Conservation (phyloP, 805 yeast species). For the Saccharomycopsis schoenii region DNA sequence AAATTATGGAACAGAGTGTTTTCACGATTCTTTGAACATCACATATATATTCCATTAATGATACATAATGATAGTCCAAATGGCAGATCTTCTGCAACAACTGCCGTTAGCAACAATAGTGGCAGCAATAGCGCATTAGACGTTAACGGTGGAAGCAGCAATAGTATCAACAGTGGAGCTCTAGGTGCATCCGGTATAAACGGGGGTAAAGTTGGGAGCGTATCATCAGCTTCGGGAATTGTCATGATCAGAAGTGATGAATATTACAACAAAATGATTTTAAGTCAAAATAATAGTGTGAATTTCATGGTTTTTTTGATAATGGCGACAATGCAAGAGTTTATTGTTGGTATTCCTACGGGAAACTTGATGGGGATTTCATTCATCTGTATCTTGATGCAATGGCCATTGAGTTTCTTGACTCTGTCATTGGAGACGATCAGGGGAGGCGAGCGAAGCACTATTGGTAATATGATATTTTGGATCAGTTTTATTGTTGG, state of each 20-base stretch:
- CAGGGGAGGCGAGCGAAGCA: constrained; percentile 31
- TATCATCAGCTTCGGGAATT: neutral
- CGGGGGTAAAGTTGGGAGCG: neutral
- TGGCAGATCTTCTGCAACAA: neutral
- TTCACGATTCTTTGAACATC: constrained; percentile 33
- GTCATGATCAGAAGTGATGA: neutral
- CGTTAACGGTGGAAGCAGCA: neutral
- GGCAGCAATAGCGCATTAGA: neutral
- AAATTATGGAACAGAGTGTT: constrained; percentile 37
- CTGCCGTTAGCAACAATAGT: neutral
- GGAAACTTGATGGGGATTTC: constrained; percentile 38
- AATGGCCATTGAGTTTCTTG: constrained; percentile 31
- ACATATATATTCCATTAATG: constrained; percentile 32
- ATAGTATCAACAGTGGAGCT: neutral
- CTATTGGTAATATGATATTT: constrained; percentile 36
- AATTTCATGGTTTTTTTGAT: constrained; percentile 31
- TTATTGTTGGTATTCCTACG: constrained; percentile 37
- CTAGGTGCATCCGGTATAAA: neutral
- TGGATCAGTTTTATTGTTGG: constrained; percentile 38
- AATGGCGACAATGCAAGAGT: constrained; percentile 38
- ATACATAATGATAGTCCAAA: constrained; percentile 6
- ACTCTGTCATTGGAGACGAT: constrained; percentile 32
- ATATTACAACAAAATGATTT: neutral
- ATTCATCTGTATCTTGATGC: constrained; percentile 33
- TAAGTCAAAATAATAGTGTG: constrained; percentile 19